Base-by-base conservation (phyloP, 1,284 basidiomycete species). In the Hymenochaete sp. region DNA sequence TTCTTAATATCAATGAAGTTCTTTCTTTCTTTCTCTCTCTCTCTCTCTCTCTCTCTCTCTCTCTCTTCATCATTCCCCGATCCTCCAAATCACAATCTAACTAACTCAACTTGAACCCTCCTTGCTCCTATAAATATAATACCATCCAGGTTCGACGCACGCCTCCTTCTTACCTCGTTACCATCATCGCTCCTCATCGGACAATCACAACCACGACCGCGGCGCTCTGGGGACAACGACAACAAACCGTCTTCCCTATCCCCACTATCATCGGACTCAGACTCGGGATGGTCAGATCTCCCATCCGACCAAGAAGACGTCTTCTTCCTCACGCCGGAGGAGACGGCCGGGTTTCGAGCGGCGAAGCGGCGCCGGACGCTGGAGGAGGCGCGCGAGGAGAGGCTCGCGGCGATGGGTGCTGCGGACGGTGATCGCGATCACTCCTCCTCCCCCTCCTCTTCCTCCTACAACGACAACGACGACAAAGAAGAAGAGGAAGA, bases 221-320 rank as follows among this genome's bases (percentile, higher is more conserved):
- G 47, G 4, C 13, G 48, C 3, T 35, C 14, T n/a, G 14, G 32
- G 14, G 14, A 19, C 32, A 35, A n/a, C 32, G 4, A 16, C 8
- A 35, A 19, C 32, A 6, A 35, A 8, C 4, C 32, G 8, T 16
- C 14, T 35, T 35, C 5, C 21, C 8, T 6, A 16, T 16, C 13
- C 5, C 27, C 42, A 14, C 44, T 51, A 8, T 52, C 52, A 7
- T 55, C 59, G 1, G 54, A 50, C 47, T 79, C 78, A 0, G 75
- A 79, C 4, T 66, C 69, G 2, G 84, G 82, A 24, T 90, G 85
- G 81, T 82, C 82, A 0, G 82, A 87, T 56, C 69, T 91, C 0
- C 80, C 88, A 2, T 90, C 87, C 0, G 89, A 92, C 56, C 59
- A 73, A 0, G 88, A 91, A 63, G 86, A 91, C 52, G 80, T 73